A percentile compares a stretch with the other conserved stretches of the same genome.
phyloP scores from a whole-genome alignment of 225 moss, liverwort and hornwort genomes.

The Asterella californica region DNA sequence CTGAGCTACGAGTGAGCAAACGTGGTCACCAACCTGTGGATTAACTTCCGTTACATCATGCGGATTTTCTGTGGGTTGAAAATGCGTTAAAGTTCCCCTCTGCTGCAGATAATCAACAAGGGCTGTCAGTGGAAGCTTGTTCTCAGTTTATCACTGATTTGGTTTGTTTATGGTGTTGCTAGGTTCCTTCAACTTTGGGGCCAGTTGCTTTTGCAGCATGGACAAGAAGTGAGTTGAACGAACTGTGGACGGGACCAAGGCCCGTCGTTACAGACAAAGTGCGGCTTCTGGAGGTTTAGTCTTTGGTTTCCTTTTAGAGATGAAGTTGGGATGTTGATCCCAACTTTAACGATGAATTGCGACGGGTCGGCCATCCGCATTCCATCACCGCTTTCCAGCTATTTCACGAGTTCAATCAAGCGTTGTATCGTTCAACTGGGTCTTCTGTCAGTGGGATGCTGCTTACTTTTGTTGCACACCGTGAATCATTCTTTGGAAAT shows the following conservation, averaged over 20 bases:
- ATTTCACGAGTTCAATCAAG: constrained; percentile 1
- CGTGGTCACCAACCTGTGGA: background rate
- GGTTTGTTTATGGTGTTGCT: background rate
- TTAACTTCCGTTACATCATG: background rate
- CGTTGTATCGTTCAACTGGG: constrained; percentile 11
- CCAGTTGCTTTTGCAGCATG: constrained; percentile 68
- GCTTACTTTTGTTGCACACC: constrained; percentile 29
- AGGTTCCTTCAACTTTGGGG: constrained; percentile 52
- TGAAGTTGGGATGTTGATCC: background rate
- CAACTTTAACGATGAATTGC: background rate
- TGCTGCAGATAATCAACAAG: background rate
- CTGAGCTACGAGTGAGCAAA: background rate
- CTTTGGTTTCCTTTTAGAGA: background rate
- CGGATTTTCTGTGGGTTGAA: background rate
- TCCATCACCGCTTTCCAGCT: background rate
- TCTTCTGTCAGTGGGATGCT: constrained; percentile 27
- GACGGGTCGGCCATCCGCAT: constrained; percentile 15
- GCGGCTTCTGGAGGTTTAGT: constrained; percentile 64
- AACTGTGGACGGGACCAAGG: constrained; percentile 95
- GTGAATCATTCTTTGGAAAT: constrained; percentile 41
- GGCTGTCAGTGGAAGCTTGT: background rate
- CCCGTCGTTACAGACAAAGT: constrained; percentile 84
- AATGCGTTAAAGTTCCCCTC: background rate
- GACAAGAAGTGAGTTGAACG: constrained; percentile 78
- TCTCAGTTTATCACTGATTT: background rate